These are phyloP conservation scores for Leccinum arenicola DNA, from an alignment of 768 basidiomycete genomes.

Conservation along the genomic window DNA sequence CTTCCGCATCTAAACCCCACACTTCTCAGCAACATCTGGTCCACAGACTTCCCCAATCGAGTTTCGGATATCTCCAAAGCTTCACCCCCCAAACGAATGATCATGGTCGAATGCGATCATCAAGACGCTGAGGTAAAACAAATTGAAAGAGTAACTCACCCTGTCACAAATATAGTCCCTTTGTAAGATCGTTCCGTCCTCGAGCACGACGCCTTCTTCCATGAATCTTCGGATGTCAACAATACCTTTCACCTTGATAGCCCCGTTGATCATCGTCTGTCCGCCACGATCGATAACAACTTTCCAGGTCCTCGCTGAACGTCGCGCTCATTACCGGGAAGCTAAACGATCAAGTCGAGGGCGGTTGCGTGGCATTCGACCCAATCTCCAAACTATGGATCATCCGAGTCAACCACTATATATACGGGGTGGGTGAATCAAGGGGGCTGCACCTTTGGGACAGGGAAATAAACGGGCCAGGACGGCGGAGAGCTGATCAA, in stretches of 20 bases:
- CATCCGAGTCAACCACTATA: neutral
- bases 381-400: conserved; percentile 53
- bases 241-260: neutral
- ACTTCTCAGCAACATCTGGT: conserved; percentile 38
- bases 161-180: neutral
- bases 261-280: conserved; percentile 4
- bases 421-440: neutral
- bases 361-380: conserved; percentile 56
- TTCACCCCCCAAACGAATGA: conserved; percentile 18
- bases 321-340: conserved; percentile 35
- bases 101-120: neutral
- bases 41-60: conserved; percentile 46
- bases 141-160: neutral
- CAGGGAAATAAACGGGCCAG: conserved; percentile 51
- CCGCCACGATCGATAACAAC: conserved; percentile 35
- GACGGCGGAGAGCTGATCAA: conserved; percentile 20
- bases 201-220: neutral
- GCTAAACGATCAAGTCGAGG: conserved; percentile 66
- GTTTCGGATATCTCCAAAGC: conserved; percentile 43
- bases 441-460: conserved; percentile 39
- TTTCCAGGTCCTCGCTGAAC: conserved; percentile 41
- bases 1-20: too few relatives aligned
- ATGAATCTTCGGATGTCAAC: neutral
- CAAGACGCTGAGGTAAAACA: neutral
- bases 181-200: neutral